Conservation (phyloP, 768 basidiomycete genomes). For the Hortiboletus campestris region DNA sequence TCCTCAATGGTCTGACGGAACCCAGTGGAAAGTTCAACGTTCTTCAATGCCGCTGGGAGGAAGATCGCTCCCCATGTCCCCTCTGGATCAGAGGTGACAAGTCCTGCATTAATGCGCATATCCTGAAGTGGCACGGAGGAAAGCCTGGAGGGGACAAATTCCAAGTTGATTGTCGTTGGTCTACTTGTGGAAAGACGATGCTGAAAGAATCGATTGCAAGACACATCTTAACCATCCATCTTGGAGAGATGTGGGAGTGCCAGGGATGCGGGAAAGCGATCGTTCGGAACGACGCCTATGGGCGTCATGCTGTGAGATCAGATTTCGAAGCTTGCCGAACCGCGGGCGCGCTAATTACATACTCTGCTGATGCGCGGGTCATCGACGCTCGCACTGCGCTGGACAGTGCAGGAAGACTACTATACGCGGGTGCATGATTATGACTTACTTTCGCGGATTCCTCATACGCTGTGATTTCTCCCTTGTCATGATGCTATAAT, state of each 20-base stretch:
- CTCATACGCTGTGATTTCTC: neutral
- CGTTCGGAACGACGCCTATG: slow-evolving; percentile 8
- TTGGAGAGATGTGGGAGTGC: slow-evolving; percentile 18
- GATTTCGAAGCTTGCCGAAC: slow-evolving; percentile 2
- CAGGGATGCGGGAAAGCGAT: slow-evolving; percentile 12
- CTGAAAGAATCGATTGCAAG: slow-evolving; percentile 23
- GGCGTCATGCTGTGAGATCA: slow-evolving; percentile 2
- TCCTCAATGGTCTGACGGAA: slow-evolving; percentile 3
- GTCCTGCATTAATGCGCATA: slow-evolving; percentile 13
- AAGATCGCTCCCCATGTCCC: slow-evolving; percentile 1
- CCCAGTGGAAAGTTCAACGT: neutral
- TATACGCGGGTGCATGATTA: neutral
- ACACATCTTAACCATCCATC: slow-evolving; percentile 17
- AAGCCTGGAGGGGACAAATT: slow-evolving; percentile 9
- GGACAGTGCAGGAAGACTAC: neutral
- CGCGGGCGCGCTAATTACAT: slow-evolving; percentile 5
- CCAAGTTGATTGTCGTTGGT: slow-evolving; percentile 9
- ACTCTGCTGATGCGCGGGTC: slow-evolving; percentile 1
- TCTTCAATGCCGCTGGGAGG: slow-evolving; percentile 11
- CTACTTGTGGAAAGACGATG: slow-evolving; percentile 16
- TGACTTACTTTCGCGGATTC: neutral
- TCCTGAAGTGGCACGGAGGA: slow-evolving; percentile 19
- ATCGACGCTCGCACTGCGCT: slow-evolving; percentile 8
- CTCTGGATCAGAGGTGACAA: slow-evolving; percentile 18
- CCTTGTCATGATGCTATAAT: neutral